phyloP scores from a whole-genome alignment of 306 rosid species.

The Begonia fuchsioides region DNA sequence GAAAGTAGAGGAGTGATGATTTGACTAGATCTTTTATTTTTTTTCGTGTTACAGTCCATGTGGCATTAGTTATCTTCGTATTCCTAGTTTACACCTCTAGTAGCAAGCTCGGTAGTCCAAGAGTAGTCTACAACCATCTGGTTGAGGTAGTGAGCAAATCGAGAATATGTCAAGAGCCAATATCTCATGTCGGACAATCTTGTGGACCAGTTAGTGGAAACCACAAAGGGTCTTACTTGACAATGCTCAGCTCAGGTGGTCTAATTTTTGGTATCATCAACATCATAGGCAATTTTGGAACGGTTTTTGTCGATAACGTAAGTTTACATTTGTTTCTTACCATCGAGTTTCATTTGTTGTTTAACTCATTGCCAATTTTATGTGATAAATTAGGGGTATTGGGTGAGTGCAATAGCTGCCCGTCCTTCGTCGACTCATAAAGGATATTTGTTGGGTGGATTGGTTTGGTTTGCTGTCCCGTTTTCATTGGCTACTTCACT shows the following conservation, averaged over 20 bases:
- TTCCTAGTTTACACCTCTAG: slow-evolving; percentile 77
- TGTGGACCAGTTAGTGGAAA: slow-evolving; percentile 91
- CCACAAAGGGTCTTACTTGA: slow-evolving; percentile 64
- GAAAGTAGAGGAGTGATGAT: too few relatives aligned
- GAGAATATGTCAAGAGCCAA: slow-evolving; percentile 55
- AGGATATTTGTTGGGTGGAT: slow-evolving; percentile 88
- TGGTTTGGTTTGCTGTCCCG: slow-evolving; percentile 98
- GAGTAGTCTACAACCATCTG: slow-evolving; percentile 41
- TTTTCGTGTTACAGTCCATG: slow-evolving; percentile 41
- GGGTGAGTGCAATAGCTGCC: slow-evolving; percentile 97
- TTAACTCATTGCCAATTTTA: slow-evolving; percentile 3
- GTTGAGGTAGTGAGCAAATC: slow-evolving; percentile 66
- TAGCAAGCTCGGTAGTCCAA: slow-evolving; percentile 75
- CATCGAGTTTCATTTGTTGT: background rate
- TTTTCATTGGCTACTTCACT: slow-evolving; percentile 87
- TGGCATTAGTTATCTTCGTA: slow-evolving; percentile 76
- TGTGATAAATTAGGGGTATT: slow-evolving; percentile 53
- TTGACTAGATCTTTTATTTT: background rate
- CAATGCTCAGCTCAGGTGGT: slow-evolving; percentile 94
- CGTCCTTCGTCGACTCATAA: slow-evolving; percentile 93
- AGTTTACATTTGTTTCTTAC: slow-evolving; percentile 13
- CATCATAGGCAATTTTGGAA: slow-evolving; percentile 82
- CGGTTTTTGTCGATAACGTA: slow-evolving; percentile 91
- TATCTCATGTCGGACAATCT: slow-evolving; percentile 75
- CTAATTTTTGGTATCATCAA: slow-evolving; percentile 76